phyloP scores from a whole-genome alignment of 176 grass and related monocot species.

The Ensete glaucum region DNA sequence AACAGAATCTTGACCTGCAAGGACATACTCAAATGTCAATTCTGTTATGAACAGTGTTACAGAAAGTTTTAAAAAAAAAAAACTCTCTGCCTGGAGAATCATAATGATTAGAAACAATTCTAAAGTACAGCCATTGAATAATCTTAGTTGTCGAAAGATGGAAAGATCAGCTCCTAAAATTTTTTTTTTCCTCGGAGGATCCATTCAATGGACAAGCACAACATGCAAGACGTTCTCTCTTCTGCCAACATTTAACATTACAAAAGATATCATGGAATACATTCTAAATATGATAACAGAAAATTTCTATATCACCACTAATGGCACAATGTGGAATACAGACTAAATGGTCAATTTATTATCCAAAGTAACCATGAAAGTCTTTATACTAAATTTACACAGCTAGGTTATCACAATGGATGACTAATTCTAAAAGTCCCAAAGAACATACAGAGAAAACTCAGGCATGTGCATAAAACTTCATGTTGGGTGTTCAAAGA shows the following conservation, averaged over 20 bases:
- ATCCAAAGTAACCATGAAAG: too few relatives aligned
- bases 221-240: background rate
- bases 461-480: too few relatives aligned
- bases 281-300: background rate
- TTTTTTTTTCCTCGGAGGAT: background rate
- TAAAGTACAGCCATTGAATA: background rate
- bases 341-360: too few relatives aligned
- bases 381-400: too few relatives aligned
- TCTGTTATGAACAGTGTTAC: background rate
- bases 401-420: too few relatives aligned
- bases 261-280: background rate
- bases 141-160: background rate
- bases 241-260: background rate
- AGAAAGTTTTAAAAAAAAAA: background rate
- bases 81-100: background rate
- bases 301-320: background rate
- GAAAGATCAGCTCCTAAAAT: background rate
- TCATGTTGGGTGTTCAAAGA: too few relatives aligned
- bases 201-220: background rate
- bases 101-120: slow-evolving; percentile 1
- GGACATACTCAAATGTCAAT: background rate
- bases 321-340: background rate
- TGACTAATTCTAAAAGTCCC: too few relatives aligned
- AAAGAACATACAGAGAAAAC: too few relatives aligned
- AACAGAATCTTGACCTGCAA: slow-evolving; percentile 5